Evolutionary conservation across 1,284 basidiomycete genomes (phyloP).

Genomic region (Microbotryum intermedium): DNA sequence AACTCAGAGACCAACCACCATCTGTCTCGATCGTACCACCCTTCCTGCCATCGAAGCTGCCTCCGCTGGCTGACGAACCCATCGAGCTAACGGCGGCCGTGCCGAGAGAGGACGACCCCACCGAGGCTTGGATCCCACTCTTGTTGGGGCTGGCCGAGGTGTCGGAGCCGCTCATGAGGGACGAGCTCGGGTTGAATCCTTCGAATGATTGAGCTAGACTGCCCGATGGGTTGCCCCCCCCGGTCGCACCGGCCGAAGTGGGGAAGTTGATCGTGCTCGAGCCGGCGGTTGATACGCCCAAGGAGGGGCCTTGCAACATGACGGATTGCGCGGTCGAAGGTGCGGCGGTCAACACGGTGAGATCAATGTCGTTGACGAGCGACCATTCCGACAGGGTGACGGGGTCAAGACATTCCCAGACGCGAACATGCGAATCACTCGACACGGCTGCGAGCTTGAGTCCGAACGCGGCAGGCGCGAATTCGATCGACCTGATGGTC

Average conservation of each 20-base stretch:
- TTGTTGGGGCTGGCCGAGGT: no score
- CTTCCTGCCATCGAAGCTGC: constrained; percentile 12
- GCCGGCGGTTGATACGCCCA: background rate
- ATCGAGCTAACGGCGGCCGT: no score
- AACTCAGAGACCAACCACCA: constrained; percentile 83
- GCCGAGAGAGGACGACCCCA: no score
- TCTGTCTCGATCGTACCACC: constrained; percentile 48
- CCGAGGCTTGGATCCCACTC: no score
- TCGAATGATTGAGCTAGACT: no score
- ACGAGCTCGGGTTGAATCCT: no score
- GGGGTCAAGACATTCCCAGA: constrained; percentile 84
- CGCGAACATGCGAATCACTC: constrained; percentile 70
- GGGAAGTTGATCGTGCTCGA: background rate
- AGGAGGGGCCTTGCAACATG: background rate
- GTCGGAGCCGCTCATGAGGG: no score
- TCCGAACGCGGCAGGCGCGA: constrained; percentile 74
- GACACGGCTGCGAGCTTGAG: constrained; percentile 77
- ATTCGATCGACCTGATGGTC: constrained; percentile 72
- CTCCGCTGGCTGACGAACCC: background rate
- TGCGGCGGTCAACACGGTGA: constrained; percentile 45
- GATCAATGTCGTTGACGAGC: constrained; percentile 66
- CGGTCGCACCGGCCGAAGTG: background rate
- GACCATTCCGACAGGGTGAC: constrained; percentile 54
- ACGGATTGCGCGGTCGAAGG: constrained; percentile 4
- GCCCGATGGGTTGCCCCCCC: background rate